These are phyloP conservation scores for Glonium stellatum DNA, from an alignment of 495 filamentous ascomycete genomes.

Conservation along the genomic window DNA sequence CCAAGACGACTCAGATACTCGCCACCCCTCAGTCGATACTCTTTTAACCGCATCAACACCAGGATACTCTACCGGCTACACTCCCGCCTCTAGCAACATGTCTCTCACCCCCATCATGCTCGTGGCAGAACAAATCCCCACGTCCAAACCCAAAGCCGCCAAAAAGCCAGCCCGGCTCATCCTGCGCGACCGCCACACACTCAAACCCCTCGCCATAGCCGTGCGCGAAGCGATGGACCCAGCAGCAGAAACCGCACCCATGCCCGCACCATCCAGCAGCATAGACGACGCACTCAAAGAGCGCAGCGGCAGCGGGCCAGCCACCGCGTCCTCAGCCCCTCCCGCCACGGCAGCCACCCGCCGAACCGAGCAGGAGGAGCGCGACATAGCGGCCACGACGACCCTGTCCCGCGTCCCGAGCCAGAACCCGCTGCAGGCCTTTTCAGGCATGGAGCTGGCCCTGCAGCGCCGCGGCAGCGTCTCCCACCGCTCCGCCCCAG, in stretches of 20 bases:
- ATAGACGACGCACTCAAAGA: neutral
- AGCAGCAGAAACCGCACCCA: neutral
- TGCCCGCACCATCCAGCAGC: neutral
- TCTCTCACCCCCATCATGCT: slow-evolving; percentile 28
- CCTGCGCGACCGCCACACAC: slow-evolving; percentile 14
- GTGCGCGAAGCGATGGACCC: neutral
- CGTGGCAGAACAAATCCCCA: slow-evolving; percentile 28
- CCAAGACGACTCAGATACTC: neutral
- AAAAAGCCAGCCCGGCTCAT: slow-evolving; percentile 18
- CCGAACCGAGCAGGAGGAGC: neutral
- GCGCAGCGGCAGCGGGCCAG: neutral
- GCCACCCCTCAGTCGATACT: neutral
- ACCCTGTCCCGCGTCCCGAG: neutral
- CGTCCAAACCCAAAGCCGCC: slow-evolving; percentile 12
- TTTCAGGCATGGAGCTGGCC: neutral
- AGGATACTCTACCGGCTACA: slow-evolving; percentile 19
- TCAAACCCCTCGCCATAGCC: neutral
- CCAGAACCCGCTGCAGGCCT: neutral
- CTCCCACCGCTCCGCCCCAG: neutral
- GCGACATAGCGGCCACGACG: neutral
- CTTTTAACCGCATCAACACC: neutral
- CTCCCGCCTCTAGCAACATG: slow-evolving; percentile 8
- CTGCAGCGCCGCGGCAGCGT: neutral
- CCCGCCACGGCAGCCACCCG: neutral
- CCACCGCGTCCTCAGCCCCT: neutral